Conservation (phyloP, 2,329 filamentous ascomycete species). For the Lecanosticta acicola region DNA sequence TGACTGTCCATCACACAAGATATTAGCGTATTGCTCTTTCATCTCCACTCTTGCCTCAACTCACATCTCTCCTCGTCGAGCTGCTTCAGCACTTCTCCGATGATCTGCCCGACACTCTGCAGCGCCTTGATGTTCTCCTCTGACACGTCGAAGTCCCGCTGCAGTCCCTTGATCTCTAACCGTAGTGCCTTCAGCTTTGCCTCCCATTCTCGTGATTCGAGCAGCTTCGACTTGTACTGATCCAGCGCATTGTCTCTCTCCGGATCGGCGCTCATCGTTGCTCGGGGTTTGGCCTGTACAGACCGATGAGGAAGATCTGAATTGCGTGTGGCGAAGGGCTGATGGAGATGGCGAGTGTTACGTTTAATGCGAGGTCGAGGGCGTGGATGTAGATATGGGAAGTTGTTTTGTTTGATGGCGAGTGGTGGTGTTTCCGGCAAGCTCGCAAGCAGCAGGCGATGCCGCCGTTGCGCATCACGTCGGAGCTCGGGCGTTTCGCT, state of each 20-base stretch:
- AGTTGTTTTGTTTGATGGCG: no score
- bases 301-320: no score
- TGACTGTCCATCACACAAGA: slow-evolving; percentile 55
- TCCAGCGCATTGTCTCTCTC: slow-evolving; percentile 49
- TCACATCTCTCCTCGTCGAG: slow-evolving; percentile 96
- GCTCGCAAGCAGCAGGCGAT: no score
- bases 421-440: no score
- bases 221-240: slow-evolving; percentile 50
- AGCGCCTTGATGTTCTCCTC: slow-evolving; percentile 99
- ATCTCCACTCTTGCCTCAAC: slow-evolving; percentile 33
- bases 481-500: not conserved
- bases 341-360: no score
- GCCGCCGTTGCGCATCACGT: not conserved
- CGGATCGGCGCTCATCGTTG: slow-evolving; percentile 36
- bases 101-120: slow-evolving; percentile 98
- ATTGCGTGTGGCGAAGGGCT: no score
- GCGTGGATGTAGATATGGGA: no score
- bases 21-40: slow-evolving; percentile 6
- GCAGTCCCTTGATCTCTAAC: slow-evolving; percentile 90
- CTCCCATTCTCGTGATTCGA: slow-evolving; percentile 98
- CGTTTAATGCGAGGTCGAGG: no score
- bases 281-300: no score
- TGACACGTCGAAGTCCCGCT: slow-evolving; percentile 92
- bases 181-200: slow-evolving; percentile 92
- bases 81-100: slow-evolving; percentile 97